phyloP scores from a whole-genome alignment of 2,329 filamentous ascomycete species.

The Neoarthrinium moseri region DNA sequence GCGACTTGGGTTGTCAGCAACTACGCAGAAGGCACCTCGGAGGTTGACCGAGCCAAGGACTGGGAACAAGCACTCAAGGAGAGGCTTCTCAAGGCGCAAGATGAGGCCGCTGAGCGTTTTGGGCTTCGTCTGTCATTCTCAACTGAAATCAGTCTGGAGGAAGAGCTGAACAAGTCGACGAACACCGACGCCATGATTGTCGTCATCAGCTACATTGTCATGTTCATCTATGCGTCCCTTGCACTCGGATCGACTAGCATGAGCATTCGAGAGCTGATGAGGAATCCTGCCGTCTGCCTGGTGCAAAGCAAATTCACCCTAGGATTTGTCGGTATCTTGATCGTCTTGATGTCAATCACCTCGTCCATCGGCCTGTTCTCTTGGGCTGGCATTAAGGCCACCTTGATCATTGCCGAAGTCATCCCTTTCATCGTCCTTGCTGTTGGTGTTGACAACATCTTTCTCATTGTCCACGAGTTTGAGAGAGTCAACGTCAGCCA shows the following conservation, averaged over 20 bases:
- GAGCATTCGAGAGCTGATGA: constrained; percentile 72
- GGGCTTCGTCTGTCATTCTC: constrained; percentile 90
- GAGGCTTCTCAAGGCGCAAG: constrained; percentile 73
- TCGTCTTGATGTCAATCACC: constrained; percentile 95
- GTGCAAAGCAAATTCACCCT: constrained; percentile 97
- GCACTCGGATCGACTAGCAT: constrained; percentile 87
- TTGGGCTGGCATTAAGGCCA: constrained; percentile 87
- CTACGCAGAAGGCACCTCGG: constrained; percentile 68
- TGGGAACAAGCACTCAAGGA: constrained; percentile 82
- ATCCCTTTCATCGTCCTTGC: constrained; percentile 97
- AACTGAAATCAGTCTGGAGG: constrained; percentile 90
- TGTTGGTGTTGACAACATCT: constrained; percentile 98
- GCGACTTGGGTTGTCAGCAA: constrained; percentile 96
- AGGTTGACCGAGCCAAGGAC: constrained; percentile 74
- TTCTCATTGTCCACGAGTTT: constrained; percentile 97
- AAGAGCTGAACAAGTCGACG: constrained; percentile 96
- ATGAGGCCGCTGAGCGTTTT: constrained; percentile 68
- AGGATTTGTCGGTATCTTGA: constrained; percentile 90
- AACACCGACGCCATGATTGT: constrained; percentile 98
- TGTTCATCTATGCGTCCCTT: constrained; percentile 96
- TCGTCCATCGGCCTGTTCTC: constrained; percentile 95
- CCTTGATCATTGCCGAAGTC: constrained; percentile 95
- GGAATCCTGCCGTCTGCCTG: constrained; percentile 78
- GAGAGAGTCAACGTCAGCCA: constrained; percentile 92
- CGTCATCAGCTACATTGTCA: constrained; percentile 93